These are phyloP conservation scores for Fusarium sulawesiense DNA, from an alignment of 2,329 filamentous ascomycete species.

Conservation along the genomic window DNA sequence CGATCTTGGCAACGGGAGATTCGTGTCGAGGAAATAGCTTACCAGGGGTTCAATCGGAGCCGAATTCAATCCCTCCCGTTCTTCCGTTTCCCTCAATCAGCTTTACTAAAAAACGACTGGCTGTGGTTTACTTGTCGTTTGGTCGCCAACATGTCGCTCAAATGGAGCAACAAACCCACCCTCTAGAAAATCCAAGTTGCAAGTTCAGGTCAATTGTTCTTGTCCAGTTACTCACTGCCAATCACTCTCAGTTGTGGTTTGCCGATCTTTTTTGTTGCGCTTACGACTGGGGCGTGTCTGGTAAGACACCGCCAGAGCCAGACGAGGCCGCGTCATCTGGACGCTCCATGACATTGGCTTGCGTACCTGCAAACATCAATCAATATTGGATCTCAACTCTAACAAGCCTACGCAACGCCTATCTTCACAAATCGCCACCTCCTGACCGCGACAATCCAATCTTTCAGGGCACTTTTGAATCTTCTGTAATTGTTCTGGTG, in stretches of 20 bases:
- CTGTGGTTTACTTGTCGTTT: constrained; percentile 3
- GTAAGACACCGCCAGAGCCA: constrained; percentile 36
- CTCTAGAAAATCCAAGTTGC: constrained; percentile 10
- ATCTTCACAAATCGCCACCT: constrained; percentile 32
- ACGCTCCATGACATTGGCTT: constrained; percentile 41
- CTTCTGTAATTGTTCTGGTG: not conserved
- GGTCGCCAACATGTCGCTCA: constrained; percentile 15
- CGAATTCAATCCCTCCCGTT: constrained; percentile 11
- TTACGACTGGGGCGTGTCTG: constrained; percentile 41
- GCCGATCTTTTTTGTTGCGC: constrained; percentile 21
- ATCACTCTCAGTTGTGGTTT: constrained; percentile 27
- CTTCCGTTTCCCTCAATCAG: constrained; percentile 17
- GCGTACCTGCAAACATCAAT: constrained; percentile 40
- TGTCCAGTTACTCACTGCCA: constrained; percentile 9
- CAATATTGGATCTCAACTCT: constrained; percentile 15
- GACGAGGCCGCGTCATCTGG: constrained; percentile 46
- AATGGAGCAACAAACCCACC: constrained; percentile 17
- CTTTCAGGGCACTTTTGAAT: not conserved
- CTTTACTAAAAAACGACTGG: not conserved
- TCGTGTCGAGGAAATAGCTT: constrained; percentile 10
- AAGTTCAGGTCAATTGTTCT: constrained; percentile 9
- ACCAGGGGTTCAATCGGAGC: constrained; percentile 30
- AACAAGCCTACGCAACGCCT: constrained; percentile 22
- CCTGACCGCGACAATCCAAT: constrained; percentile 19
- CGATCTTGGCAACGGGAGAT: constrained; percentile 37